These are phyloP conservation scores for Silene uniflora DNA, from an alignment of 148 eudicot species.

Conservation along the genomic window DNA sequence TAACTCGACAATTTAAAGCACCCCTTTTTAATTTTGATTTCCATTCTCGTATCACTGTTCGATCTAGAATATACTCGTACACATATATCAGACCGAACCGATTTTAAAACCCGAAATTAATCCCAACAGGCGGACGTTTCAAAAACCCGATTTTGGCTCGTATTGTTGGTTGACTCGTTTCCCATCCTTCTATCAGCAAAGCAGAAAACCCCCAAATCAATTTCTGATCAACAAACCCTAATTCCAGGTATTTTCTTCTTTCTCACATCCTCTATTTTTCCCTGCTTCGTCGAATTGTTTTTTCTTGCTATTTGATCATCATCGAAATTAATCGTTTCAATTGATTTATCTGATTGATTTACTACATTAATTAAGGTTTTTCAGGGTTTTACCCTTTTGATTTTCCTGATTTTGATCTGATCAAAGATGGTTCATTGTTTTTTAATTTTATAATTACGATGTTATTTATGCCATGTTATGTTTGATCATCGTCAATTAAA, in stretches of 20 bases:
- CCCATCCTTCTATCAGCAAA: background rate
- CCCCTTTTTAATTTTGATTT: no score
- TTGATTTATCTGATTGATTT: background rate
- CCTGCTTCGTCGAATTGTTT: background rate
- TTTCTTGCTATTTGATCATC: background rate
- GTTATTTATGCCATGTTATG: background rate
- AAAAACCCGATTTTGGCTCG: no score
- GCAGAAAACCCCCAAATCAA: constrained; percentile 11
- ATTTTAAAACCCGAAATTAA: no score
- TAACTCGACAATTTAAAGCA: no score
- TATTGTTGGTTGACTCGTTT: background rate
- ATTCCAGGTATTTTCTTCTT: constrained; percentile 6
- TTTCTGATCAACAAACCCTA: background rate
- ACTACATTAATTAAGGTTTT: background rate
- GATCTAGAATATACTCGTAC: no score
- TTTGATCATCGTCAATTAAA: background rate
- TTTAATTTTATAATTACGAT: background rate
- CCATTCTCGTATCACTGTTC: no score
- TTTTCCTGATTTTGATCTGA: constrained; percentile 8
- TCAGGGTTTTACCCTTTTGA: background rate
- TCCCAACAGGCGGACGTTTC: no score
- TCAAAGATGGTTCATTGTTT: background rate
- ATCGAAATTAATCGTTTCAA: background rate
- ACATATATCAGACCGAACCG: no score
- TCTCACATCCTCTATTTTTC: background rate